Base-by-base conservation (phyloP, 225 moss, liverwort and hornwort species). In the Anthoceros angustus region DNA sequence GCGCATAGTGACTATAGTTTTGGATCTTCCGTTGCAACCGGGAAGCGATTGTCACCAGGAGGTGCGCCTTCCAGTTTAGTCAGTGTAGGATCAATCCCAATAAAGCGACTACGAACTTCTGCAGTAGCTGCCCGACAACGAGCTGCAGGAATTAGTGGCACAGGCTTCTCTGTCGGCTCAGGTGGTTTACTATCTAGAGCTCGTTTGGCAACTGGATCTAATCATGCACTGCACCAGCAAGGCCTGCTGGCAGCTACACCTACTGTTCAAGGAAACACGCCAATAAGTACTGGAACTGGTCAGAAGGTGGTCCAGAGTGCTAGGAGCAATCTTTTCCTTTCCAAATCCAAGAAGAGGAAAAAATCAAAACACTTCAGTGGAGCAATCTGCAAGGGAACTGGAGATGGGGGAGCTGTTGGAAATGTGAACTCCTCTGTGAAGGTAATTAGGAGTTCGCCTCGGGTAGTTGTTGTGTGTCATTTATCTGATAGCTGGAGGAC, bases 41-140 rank as follows among this genome's bases (percentile, higher is more conserved):
- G 89, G 12, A 89, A 84, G 60, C 76, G 89, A 70, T 78, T 85
- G 0, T 66, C 87, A 65, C 78, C 75, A 62, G 76, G 76, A 49
- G 81, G 78, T 20, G 40, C 68, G 63, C 79, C 50, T 64, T 65
- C 76, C 39, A 72, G 74, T 64, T 68, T 63, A 55, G 70, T 78
- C 42, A 77, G 62, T 71, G 74, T 71, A 18, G 89, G 89, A 39
- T 80, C 78, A 67, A 93, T 93, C 61, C 89, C 89, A 43, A 82
- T 86, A 18, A 93, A 93, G 73, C 82, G 92, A 63, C 82, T 86
- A 69, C 89, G 87, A 15, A 55, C 55, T 40, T 93, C 81, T 68
- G 77, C 75, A 55, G 46, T 68, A 46, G 72, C 67, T 66, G 68
- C 75, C 11, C 70, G 81, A 66, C 81, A 81, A 66, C 75, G 81